Conservation (phyloP, 2,329 filamentous ascomycete species). For the Biscogniauxia sp. region DNA sequence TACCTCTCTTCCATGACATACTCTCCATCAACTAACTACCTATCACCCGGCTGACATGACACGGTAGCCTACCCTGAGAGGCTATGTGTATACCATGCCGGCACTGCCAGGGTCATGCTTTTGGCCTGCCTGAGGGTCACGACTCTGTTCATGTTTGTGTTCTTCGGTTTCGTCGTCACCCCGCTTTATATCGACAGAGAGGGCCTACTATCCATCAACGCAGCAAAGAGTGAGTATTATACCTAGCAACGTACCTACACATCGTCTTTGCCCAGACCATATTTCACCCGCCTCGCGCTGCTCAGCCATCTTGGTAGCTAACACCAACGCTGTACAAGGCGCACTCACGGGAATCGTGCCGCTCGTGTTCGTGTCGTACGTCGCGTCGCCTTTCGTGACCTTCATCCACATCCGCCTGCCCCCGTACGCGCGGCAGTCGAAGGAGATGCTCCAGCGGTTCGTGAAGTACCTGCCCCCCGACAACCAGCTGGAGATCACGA, state of each 20-base stretch:
- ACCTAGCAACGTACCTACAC: not conserved
- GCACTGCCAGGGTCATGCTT: slow-evolving; percentile 63
- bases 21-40: not conserved
- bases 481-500: slow-evolving; percentile 49
- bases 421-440: slow-evolving; percentile 59
- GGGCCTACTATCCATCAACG: slow-evolving; percentile 21
- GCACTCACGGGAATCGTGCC: slow-evolving; percentile 62
- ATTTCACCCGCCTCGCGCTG: not conserved
- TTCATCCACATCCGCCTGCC: slow-evolving; percentile 71
- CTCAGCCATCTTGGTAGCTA: not conserved
- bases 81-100: slow-evolving; percentile 73
- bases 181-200: slow-evolving; percentile 53
- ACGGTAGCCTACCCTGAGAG: slow-evolving; percentile 51
- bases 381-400: slow-evolving; percentile 68
- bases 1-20: not conserved
- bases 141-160: slow-evolving; percentile 65
- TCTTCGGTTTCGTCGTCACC: slow-evolving; percentile 63
- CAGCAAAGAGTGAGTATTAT: slow-evolving; percentile 24
- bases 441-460: slow-evolving; percentile 53
- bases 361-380: slow-evolving; percentile 61
- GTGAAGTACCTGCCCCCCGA: slow-evolving; percentile 44
- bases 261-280: not conserved
- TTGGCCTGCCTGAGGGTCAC: slow-evolving; percentile 70
- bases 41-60: not conserved
- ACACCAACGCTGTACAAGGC: slow-evolving; percentile 38